phyloP scores from a whole-genome alignment of 345 rosid species.

The Mercurialis annua region DNA sequence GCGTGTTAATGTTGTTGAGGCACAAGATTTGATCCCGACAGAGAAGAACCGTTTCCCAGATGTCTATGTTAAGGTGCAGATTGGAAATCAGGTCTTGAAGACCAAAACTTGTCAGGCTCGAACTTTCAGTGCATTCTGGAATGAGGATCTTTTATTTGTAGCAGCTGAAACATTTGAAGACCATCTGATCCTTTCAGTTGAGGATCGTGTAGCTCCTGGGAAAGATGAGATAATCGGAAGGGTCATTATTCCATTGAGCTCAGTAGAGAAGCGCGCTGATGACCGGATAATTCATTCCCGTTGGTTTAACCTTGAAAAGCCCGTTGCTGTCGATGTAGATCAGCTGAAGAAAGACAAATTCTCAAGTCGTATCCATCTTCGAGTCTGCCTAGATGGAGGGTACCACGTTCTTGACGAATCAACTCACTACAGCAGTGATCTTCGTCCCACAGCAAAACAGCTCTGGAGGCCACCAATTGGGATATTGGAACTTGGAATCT shows the following conservation, averaged over 20 bases:
- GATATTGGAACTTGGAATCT: constrained; percentile 30
- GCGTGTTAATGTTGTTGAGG: constrained; percentile 33
- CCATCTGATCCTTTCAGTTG: constrained; percentile 32
- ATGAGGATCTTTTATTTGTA: constrained; percentile 37
- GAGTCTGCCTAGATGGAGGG: constrained; percentile 34
- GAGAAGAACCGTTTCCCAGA: constrained; percentile 32
- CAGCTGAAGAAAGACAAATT: constrained; percentile 34
- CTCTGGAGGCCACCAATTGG: constrained; percentile 36
- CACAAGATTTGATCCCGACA: constrained; percentile 31
- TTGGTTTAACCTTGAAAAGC: constrained; percentile 37
- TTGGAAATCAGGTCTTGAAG: constrained; percentile 31
- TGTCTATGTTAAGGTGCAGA: constrained; percentile 31
- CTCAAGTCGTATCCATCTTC: constrained; percentile 32
- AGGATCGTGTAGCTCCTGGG: constrained; percentile 33
- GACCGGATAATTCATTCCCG: constrained; percentile 32
- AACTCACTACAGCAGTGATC: constrained; percentile 34
- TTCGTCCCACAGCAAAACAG: constrained; percentile 35
- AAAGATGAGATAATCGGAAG: constrained; percentile 34
- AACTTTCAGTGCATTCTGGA: constrained; percentile 29
- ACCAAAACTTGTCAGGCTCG: constrained; percentile 33
- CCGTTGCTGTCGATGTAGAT: constrained; percentile 30
- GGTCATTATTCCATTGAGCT: constrained; percentile 25
- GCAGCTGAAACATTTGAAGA: constrained; percentile 36
- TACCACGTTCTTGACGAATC: constrained; percentile 38
- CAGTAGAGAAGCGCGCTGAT: constrained; percentile 34